phyloP scores from a whole-genome alignment of 345 rosid genomes.

The Ceriops zippeliana region DNA sequence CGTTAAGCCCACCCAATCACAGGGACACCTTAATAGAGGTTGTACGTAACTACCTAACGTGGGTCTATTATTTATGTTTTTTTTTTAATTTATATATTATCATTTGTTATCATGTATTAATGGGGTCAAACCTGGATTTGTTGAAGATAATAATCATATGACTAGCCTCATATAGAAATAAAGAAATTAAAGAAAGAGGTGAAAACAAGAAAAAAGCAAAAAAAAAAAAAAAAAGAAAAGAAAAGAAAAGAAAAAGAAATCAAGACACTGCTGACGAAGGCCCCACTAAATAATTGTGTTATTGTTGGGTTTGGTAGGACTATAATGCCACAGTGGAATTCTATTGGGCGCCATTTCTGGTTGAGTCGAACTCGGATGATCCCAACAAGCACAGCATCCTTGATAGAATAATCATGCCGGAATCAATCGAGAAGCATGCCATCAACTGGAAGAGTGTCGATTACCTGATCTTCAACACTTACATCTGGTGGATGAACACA shows the following conservation, averaged over 20 bases:
- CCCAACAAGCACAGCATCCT: slow-evolving; percentile 67
- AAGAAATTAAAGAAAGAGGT: no score
- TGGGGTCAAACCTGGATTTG: no score
- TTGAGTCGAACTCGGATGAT: slow-evolving; percentile 91
- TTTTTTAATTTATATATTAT: no score
- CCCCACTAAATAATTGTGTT: not conserved
- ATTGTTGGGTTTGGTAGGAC: slow-evolving; percentile 35
- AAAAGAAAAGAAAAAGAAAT: not conserved
- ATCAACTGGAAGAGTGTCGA: slow-evolving; percentile 74
- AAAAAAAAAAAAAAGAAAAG: not conserved
- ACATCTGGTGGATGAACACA: slow-evolving; percentile 89
- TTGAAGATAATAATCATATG: no score
- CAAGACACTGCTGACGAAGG: not conserved
- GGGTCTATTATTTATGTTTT: no score
- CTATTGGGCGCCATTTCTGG: slow-evolving; percentile 89
- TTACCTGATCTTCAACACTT: slow-evolving; percentile 73
- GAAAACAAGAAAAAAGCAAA: not conserved
- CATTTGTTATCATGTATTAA: no score
- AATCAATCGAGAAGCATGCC: slow-evolving; percentile 78
- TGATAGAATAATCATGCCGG: slow-evolving; percentile 67
- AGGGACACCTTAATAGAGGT: no score
- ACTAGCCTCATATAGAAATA: no score
- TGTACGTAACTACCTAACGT: no score
- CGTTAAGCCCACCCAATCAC: no score
- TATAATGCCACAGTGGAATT: slow-evolving; percentile 82